These are phyloP conservation scores for Vanrija sp. DNA, from an alignment of 1,284 basidiomycete species.

Conservation along the genomic window DNA sequence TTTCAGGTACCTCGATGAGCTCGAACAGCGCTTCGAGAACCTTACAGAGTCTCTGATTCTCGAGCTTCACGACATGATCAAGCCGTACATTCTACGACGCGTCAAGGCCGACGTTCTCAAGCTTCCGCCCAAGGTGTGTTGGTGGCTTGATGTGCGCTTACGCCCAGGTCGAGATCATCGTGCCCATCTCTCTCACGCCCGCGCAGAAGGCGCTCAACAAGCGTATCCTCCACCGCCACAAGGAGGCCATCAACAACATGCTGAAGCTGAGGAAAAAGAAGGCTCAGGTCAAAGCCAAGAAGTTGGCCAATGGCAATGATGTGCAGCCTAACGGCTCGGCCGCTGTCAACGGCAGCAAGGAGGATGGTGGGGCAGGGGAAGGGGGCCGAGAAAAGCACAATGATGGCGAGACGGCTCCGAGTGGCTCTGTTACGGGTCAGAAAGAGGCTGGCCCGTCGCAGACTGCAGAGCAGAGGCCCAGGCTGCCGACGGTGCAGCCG, in stretches of 20 bases:
- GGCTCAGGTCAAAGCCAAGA: neutral
- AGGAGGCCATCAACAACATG: conserved; percentile 31
- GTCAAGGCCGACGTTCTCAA: conserved; percentile 89
- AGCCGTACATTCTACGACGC: conserved; percentile 88
- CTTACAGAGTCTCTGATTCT: conserved; percentile 73
- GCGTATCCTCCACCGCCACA: conserved; percentile 58
- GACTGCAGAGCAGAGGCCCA: too few relatives aligned
- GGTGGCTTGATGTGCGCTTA: neutral
- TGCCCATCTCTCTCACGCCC: conserved; percentile 83
- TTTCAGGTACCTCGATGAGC: conserved; percentile 57
- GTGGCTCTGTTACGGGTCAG: too few relatives aligned
- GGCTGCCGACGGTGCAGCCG: too few relatives aligned
- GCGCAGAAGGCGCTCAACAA: conserved; percentile 88
- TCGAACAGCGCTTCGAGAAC: conserved; percentile 65
- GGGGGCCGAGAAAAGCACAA: neutral
- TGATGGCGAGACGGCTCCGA: too few relatives aligned
- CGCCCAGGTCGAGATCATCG: conserved; percentile 60
- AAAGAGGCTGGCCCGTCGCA: too few relatives aligned
- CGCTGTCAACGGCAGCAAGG: neutral
- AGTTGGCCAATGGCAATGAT: neutral
- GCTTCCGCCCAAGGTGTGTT: conserved; percentile 77
- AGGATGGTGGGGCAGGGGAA: neutral
- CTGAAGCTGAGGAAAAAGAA: conserved; percentile 23
- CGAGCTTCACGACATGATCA: conserved; percentile 68
- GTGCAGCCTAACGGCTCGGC: neutral